Base-by-base conservation (phyloP, 2,329 filamentous ascomycete genomes). In the Xylariales sp. region DNA sequence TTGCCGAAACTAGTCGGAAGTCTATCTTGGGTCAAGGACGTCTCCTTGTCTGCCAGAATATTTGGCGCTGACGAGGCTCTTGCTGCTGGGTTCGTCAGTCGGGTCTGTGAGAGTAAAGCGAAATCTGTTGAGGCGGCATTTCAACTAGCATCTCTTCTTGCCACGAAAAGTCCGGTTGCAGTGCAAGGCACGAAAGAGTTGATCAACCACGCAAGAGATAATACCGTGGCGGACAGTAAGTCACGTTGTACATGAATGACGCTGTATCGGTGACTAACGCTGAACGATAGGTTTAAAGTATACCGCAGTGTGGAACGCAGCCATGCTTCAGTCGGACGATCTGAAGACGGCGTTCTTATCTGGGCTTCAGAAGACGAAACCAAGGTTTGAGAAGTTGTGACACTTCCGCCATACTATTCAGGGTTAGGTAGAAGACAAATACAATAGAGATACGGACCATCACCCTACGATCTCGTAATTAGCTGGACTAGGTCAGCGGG, bases 281-380 rank as follows among this genome's bases (percentile, higher is more conserved):
- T 34, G 21, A 9, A 21, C 8, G 3, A 34, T 48, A 83, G 80
- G 81, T 34, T 65, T 97, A 60, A 78, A 79, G 44, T 96, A 95
- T 63, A 95, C 90, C 4, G 75, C 79, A 9, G 74, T 93, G 1
- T 96, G 90, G 91, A 97, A 97, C 58, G 77, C 80, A 52, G 85
- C 81, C 3, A 86, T 86, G 56, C 59, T 95, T 53, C 90, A 96
- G 69, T 86, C 87, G 5, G 69, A 72, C 39, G 91, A 97, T 69
- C 75, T 95, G 31, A 68, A 78, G 56, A 69, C 74, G 45, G 88
- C 90, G 1, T 70, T 96, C 59, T 58, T 86, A 59, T 87, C 86
- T 28, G 86, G 85, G 7, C 60, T 95, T 48, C 74, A 85, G 63
- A 95, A 86, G 75, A 82, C 73, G 51, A 90, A 78, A 58, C 84